phyloP scores from a whole-genome alignment of 1,139 yeast species.

The Hanseniaspora uvarum region DNA sequence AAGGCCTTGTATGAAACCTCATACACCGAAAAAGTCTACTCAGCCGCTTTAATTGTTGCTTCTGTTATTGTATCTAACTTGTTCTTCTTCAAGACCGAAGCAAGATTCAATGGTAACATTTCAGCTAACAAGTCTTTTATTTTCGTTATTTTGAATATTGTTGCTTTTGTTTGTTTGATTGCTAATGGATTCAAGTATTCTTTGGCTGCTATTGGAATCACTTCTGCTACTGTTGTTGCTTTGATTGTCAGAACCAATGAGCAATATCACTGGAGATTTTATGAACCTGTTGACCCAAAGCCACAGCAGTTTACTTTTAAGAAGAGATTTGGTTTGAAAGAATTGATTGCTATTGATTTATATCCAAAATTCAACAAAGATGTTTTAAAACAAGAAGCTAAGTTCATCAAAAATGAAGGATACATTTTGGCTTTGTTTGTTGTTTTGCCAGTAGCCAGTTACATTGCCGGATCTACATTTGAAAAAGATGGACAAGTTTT shows the following conservation, averaged over 20 bases:
- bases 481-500: slow-evolving; percentile 12
- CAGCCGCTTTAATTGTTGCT: background rate
- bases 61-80: slow-evolving; percentile 1
- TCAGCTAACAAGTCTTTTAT: slow-evolving; percentile 13
- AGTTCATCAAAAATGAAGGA: background rate
- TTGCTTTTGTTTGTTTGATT: slow-evolving; percentile 1
- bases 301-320: slow-evolving; percentile 11
- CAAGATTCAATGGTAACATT: slow-evolving; percentile 14
- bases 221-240: background rate
- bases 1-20: slow-evolving; percentile 10
- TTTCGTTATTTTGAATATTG: background rate
- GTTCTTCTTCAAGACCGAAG: slow-evolving; percentile 12
- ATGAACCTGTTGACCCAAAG: slow-evolving; percentile 16
- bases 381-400: slow-evolving; percentile 7
- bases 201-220: slow-evolving; percentile 11
- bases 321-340: slow-evolving; percentile 14
- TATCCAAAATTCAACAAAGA: slow-evolving; percentile 14
- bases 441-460: slow-evolving; percentile 19
- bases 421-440: slow-evolving; percentile 17
- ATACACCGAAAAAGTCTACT: slow-evolving; percentile 2
- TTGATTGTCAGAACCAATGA: slow-evolving; percentile 12
- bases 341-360: slow-evolving; percentile 15
- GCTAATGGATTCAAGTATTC: slow-evolving; percentile 15
- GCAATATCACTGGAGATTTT: slow-evolving; percentile 17
- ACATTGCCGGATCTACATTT: slow-evolving; percentile 9